phyloP scores from a whole-genome alignment of 306 rosid species.

The Chamaecrista fasciculata region DNA sequence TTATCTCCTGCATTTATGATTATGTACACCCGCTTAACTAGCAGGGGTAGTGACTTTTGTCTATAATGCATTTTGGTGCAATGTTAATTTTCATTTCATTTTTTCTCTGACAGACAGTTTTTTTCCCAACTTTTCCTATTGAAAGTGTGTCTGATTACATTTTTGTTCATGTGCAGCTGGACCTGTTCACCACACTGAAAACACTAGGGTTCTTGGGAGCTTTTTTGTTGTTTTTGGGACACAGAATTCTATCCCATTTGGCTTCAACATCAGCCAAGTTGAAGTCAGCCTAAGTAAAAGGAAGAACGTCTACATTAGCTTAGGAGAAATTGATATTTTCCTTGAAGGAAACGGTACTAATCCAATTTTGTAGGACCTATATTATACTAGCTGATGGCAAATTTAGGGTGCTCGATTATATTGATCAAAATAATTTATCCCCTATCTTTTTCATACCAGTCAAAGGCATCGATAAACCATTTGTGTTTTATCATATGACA shows the following conservation, averaged over 20 bases:
- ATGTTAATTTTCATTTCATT: neutral
- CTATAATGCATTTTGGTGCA: neutral
- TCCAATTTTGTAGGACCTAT: slow-evolving; percentile 49
- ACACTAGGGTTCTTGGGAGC: slow-evolving; percentile 69
- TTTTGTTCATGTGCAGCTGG: slow-evolving; percentile 62
- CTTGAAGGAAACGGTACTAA: slow-evolving; percentile 23
- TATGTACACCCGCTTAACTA: neutral
- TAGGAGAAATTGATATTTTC: slow-evolving; percentile 25
- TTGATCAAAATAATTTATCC: neutral
- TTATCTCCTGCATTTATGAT: neutral
- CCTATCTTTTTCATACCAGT: slow-evolving; percentile 10
- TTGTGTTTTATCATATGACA: neutral
- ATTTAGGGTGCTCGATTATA: slow-evolving; percentile 13
- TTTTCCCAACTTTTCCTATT: neutral
- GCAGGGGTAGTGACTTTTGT: neutral
- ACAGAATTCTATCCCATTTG: slow-evolving; percentile 76
- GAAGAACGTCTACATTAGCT: slow-evolving; percentile 30
- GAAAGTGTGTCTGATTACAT: slow-evolving; percentile 2
- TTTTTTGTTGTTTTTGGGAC: slow-evolving; percentile 77
- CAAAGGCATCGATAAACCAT: neutral
- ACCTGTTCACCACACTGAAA: slow-evolving; percentile 88
- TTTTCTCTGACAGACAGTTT: neutral
- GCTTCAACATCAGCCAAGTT: slow-evolving; percentile 81
- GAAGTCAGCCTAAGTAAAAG: slow-evolving; percentile 74
- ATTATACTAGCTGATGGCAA: slow-evolving; percentile 24